A percentile compares a stretch with the other conserved stretches of the same genome.
phyloP scores from a whole-genome alignment of 148 eudicot species.

The Heliamphora exappendiculata region DNA sequence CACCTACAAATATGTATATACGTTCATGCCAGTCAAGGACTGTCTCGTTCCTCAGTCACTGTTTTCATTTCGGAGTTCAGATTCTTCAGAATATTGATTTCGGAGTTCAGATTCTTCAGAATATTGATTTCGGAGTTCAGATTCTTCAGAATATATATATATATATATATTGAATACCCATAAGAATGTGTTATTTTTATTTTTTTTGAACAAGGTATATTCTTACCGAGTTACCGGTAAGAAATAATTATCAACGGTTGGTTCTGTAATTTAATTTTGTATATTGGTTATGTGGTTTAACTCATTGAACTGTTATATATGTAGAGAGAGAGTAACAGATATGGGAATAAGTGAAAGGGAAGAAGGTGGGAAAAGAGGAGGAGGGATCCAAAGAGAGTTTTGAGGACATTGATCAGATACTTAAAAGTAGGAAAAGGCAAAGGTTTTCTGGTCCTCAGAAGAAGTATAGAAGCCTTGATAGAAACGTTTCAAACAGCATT shows the following conservation, averaged over 20 bases:
- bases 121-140: slow-evolving; percentile 6
- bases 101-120: slow-evolving; percentile 2
- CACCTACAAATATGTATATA: not conserved
- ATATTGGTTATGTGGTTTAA: no score
- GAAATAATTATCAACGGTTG: no score
- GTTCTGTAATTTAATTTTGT: no score
- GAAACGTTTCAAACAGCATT: slow-evolving; percentile 40
- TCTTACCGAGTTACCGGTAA: no score
- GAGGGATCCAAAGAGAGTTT: slow-evolving; percentile 20
- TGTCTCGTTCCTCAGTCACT: not conserved
- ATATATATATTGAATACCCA: no score
- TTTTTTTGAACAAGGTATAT: no score
- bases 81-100: not conserved
- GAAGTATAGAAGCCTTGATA: slow-evolving; percentile 40
- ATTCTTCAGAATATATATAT: not conserved
- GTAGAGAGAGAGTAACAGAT: not conserved
- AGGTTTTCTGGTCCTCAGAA: slow-evolving; percentile 32
- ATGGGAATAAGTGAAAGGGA: not conserved
- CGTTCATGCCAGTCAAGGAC: slow-evolving; percentile 16
- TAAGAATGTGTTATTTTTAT: no score
- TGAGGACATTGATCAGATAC: slow-evolving; percentile 23
- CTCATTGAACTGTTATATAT: no score
- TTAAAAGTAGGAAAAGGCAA: slow-evolving; percentile 49
- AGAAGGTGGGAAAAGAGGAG: not conserved
- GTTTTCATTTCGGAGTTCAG: slow-evolving; percentile 4